A percentile compares a stretch with the other conserved stretches of the same genome.
These are phyloP conservation scores for Neurospora terricola DNA, from an alignment of 495 filamentous ascomycete genomes.

Conservation along the genomic window DNA sequence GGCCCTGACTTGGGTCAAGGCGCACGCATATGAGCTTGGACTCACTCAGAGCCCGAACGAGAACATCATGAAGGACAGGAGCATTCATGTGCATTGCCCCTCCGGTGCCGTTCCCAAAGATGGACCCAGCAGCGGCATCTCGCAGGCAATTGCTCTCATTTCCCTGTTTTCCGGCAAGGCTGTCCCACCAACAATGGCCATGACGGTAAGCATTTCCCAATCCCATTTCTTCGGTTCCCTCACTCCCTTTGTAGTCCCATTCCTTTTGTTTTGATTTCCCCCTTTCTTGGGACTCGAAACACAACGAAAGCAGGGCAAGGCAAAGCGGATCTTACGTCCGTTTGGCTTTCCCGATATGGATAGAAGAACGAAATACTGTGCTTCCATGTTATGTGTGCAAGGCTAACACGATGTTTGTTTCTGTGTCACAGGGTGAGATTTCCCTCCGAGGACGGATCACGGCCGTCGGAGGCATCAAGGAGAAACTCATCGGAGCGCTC, in stretches of 20 bases:
- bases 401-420: slow-evolving; percentile 18
- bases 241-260: neutral
- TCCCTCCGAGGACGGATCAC: slow-evolving; percentile 76
- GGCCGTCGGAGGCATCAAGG: slow-evolving; percentile 93
- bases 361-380: neutral
- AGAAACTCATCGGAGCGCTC: slow-evolving; percentile 93
- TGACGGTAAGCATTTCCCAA: slow-evolving; percentile 52
- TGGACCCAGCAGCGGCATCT: slow-evolving; percentile 78
- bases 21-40: slow-evolving; percentile 86
- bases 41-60: slow-evolving; percentile 69
- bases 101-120: slow-evolving; percentile 94
- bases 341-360: neutral
- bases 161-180: slow-evolving; percentile 81
- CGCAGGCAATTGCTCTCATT: slow-evolving; percentile 87
- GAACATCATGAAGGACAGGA: slow-evolving; percentile 93
- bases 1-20: slow-evolving; percentile 90
- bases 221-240: neutral
- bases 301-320: neutral
- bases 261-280: neutral
- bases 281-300: neutral
- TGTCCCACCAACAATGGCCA: slow-evolving; percentile 86
- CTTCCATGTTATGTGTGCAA: neutral
- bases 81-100: slow-evolving; percentile 94
- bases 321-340: neutral
- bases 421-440: slow-evolving; percentile 57